Evolutionary conservation across 2,329 filamentous ascomycete species (phyloP).

Genomic region (Fusarium buharicum): DNA sequence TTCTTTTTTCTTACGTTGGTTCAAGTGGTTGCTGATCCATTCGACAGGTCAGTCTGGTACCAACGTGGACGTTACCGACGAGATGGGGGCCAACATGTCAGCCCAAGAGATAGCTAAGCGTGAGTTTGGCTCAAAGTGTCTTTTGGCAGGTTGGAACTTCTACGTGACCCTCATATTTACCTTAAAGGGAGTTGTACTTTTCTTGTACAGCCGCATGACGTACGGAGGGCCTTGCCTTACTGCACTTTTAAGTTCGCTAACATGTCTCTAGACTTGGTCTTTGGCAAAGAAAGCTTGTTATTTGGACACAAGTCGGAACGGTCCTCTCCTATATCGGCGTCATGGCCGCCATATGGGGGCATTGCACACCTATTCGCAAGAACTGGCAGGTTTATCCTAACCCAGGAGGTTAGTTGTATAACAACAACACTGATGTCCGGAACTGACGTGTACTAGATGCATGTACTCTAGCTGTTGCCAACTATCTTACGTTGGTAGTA

Average conservation of each 20-base stretch:
- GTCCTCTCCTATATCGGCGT: slow-evolving; percentile 49
- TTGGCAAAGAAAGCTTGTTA: slow-evolving; percentile 52
- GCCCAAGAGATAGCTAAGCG: slow-evolving; percentile 45
- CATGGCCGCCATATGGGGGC: slow-evolving; percentile 49
- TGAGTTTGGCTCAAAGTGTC: slow-evolving; percentile 50
- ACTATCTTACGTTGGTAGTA: slow-evolving; percentile 52
- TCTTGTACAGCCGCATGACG: slow-evolving; percentile 57
- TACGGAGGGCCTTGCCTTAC: slow-evolving; percentile 35
- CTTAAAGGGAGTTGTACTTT: slow-evolving; percentile 57
- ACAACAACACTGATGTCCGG: accelerated
- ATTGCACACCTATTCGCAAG: slow-evolving; percentile 52
- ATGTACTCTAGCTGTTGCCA: slow-evolving; percentile 51
- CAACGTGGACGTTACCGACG: slow-evolving; percentile 51
- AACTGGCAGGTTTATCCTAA: slow-evolving; percentile 56
- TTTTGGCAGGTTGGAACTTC: slow-evolving; percentile 53
- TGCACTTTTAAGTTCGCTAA: slow-evolving; percentile 14
- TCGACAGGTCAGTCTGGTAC: slow-evolving; percentile 52
- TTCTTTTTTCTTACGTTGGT: slow-evolving; percentile 10
- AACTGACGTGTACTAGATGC: slow-evolving; percentile 39
- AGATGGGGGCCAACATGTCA: slow-evolving; percentile 47
- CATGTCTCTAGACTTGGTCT: slow-evolving; percentile 47
- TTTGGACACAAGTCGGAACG: slow-evolving; percentile 47
- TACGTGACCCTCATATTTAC: slow-evolving; percentile 57
- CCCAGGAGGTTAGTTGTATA: slow-evolving; percentile 49
- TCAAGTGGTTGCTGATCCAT: slow-evolving; percentile 16